Conservation (phyloP, 768 basidiomycete genomes). For the Suillus clintonianus region DNA sequence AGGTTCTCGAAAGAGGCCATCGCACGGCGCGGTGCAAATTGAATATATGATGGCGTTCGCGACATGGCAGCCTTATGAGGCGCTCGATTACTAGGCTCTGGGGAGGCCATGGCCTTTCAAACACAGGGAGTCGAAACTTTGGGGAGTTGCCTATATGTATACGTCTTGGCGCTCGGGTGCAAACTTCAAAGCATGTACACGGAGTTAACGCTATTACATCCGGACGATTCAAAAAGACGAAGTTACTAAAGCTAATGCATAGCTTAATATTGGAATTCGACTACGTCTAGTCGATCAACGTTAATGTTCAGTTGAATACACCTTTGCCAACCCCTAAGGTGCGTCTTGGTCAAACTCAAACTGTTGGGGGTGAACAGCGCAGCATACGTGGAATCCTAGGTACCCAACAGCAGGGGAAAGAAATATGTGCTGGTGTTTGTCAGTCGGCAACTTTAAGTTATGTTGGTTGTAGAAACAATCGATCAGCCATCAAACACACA, state of each 20-base stretch:
- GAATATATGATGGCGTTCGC: conserved; percentile 41
- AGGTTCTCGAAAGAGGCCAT: conserved; percentile 84
- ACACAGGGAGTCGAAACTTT: neutral
- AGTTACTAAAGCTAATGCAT: neutral
- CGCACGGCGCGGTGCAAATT: conserved; percentile 54
- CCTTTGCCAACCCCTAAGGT: neutral
- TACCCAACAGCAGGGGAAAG: neutral
- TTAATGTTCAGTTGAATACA: neutral
- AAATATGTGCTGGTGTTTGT: neutral
- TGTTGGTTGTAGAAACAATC: neutral
- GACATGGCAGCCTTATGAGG: conserved; percentile 5
- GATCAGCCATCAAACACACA: neutral
- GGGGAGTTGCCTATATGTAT: neutral
- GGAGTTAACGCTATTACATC: neutral
- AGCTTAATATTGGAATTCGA: neutral
- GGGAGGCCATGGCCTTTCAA: conserved; percentile 2
- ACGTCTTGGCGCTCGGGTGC: neutral
- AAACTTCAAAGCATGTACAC: neutral
- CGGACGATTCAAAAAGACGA: neutral
- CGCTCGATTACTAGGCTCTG: neutral
- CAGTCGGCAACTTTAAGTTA: neutral
- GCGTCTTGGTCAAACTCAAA: neutral
- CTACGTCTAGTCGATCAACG: neutral
- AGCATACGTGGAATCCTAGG: neutral
- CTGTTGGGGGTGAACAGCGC: neutral